phyloP scores from a whole-genome alignment of 345 rosid genomes.

The Boechera divaricarpa region DNA sequence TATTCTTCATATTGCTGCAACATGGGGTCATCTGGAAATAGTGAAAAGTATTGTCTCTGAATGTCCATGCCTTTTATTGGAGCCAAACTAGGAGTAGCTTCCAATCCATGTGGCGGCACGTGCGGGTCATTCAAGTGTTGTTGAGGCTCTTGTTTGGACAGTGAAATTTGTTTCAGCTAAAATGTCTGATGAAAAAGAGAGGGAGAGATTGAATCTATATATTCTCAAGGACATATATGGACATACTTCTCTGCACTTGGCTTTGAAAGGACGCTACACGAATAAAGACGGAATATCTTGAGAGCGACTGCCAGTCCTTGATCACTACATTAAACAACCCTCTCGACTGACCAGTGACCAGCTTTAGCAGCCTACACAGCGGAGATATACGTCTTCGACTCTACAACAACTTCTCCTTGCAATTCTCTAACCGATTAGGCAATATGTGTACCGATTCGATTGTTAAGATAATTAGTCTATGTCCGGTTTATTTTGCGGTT shows the following conservation, averaged over 20 bases:
- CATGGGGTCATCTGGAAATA: not conserved
- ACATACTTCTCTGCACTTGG: constrained; percentile 44
- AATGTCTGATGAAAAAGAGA: not conserved
- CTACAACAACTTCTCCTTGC: too few relatives aligned
- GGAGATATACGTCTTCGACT: too few relatives aligned
- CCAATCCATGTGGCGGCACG: constrained; percentile 31
- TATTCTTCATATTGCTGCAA: not conserved
- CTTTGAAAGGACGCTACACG: not conserved
- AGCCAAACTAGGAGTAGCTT: not conserved
- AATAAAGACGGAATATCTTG: too few relatives aligned
- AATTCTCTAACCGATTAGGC: too few relatives aligned
- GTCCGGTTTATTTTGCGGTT: too few relatives aligned
- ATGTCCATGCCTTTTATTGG: not conserved
- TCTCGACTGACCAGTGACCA: too few relatives aligned
- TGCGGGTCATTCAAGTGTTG: constrained; percentile 8
- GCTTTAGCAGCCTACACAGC: too few relatives aligned
- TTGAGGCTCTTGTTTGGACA: not conserved
- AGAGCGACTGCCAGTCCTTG: too few relatives aligned
- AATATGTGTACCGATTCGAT: too few relatives aligned
- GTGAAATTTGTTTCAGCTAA: not conserved
- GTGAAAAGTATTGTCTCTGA: not conserved
- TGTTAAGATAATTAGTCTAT: too few relatives aligned
- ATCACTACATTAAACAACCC: too few relatives aligned
- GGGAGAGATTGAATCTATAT: not conserved
- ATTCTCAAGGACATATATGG: constrained; percentile 10